Evolutionary conservation across 257 asterid genomes (phyloP).

Genomic region (Solanum pimpinellifolium): DNA sequence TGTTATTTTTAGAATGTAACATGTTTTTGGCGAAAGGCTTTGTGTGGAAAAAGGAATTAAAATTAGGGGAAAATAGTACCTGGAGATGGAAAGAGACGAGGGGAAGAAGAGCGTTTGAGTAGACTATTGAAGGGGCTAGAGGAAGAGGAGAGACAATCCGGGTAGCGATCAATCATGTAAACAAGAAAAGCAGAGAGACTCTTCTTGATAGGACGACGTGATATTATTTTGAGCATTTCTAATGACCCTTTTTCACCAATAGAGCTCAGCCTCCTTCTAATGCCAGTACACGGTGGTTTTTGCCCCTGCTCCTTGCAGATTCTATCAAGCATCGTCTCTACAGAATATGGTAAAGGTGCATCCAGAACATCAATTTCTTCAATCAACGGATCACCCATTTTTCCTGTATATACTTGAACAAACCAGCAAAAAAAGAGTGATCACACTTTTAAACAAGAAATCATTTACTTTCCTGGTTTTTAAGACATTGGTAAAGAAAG

Average conservation of each 20-base stretch:
- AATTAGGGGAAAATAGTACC: not conserved
- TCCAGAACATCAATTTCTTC: not conserved
- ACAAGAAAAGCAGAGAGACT: slow-evolving; percentile 11
- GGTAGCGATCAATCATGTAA: slow-evolving; percentile 1
- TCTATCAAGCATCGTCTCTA: slow-evolving; percentile 4
- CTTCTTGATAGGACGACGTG: not conserved
- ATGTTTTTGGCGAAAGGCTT: no score
- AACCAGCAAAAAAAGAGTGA: not conserved
- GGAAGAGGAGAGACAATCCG: not conserved
- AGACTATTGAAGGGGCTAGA: not conserved
- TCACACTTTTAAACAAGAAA: not conserved
- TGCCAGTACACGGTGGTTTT: not conserved
- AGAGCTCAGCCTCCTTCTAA: slow-evolving; percentile 12
- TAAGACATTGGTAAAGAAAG: not conserved
- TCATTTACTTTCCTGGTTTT: not conserved
- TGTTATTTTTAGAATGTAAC: no score
- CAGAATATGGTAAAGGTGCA: slow-evolving; percentile 15
- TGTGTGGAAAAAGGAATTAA: not conserved
- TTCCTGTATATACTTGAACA: not conserved
- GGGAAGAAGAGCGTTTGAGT: not conserved
- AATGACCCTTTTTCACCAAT: slow-evolving; percentile 24
- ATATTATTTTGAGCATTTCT: slow-evolving; percentile 5
- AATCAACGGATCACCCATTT: not conserved
- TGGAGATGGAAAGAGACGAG: not conserved
- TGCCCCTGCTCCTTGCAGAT: slow-evolving; percentile 17